A percentile compares a stretch with the other conserved stretches of the same genome.
phyloP scores from a whole-genome alignment of 345 rosid species.

The Euphorbia pulcherrima region DNA sequence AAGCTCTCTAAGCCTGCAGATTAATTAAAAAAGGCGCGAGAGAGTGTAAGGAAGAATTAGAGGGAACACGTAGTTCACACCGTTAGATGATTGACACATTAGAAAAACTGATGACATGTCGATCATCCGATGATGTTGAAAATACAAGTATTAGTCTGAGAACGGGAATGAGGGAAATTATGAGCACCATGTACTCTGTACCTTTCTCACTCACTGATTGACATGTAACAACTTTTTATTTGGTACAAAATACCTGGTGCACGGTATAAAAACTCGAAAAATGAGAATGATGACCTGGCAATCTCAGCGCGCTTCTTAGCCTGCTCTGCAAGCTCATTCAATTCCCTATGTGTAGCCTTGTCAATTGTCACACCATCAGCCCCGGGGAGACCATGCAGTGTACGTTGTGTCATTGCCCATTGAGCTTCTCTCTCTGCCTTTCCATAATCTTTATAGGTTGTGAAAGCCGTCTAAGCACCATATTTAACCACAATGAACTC shows the following conservation, averaged over 20 bases:
- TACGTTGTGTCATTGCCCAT: constrained; percentile 66
- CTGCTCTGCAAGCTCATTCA: constrained; percentile 62
- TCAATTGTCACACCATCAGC: constrained; percentile 32
- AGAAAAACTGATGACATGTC: too few species aligned
- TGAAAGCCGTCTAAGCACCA: constrained; percentile 53
- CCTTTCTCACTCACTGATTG: too few species aligned
- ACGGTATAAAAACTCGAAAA: too few species aligned
- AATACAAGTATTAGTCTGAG: too few species aligned
- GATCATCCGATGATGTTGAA: too few species aligned
- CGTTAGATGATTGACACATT: too few species aligned
- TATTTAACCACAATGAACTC: neutral
- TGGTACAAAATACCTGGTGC: too few species aligned
- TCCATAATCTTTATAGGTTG: constrained; percentile 72
- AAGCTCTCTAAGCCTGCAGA: constrained; percentile 58
- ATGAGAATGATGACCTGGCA: constrained; percentile 45
- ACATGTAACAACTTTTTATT: too few species aligned
- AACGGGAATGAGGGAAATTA: too few species aligned
- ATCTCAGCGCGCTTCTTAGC: constrained; percentile 76
- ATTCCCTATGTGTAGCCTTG: constrained; percentile 36
- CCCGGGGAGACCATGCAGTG: constrained; percentile 54
- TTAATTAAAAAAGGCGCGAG: neutral
- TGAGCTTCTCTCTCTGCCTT: constrained; percentile 74
- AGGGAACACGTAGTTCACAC: too few species aligned
- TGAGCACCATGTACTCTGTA: too few species aligned
- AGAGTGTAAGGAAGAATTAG: too few species aligned